Conservation (phyloP, 2,329 filamentous ascomycete genomes). For the Talaromyces sp. region DNA sequence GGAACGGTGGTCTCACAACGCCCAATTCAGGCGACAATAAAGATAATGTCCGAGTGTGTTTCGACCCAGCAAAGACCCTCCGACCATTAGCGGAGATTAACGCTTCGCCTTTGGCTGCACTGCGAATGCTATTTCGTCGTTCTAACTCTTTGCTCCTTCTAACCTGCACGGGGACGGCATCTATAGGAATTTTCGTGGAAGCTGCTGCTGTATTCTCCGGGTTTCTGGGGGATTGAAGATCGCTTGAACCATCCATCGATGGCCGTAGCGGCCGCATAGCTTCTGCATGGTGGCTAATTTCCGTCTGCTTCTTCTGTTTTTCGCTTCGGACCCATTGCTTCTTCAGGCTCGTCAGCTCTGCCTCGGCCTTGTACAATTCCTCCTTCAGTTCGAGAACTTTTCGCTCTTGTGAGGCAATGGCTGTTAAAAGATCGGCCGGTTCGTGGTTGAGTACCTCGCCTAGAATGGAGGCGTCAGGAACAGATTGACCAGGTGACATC, state of each 20-base stretch:
- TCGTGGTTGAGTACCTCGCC: slow-evolving; percentile 43
- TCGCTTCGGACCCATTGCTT: slow-evolving; percentile 78
- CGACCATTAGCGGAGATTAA: slow-evolving; percentile 44
- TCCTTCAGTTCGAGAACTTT: slow-evolving; percentile 87
- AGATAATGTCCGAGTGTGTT: slow-evolving; percentile 67
- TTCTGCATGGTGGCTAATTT: slow-evolving; percentile 59
- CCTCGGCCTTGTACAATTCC: slow-evolving; percentile 79
- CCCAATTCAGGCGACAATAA: slow-evolving; percentile 64
- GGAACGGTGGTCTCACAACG: slow-evolving; percentile 18
- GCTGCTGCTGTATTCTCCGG: background rate
- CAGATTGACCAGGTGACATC: slow-evolving; percentile 13
- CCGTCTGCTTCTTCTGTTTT: slow-evolving; percentile 68
- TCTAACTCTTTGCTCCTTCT: slow-evolving; percentile 62
- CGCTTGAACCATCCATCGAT: background rate
- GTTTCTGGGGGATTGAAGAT: background rate
- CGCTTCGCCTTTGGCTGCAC: slow-evolving; percentile 35
- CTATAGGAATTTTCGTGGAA: background rate
- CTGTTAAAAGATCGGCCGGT: slow-evolving; percentile 71
- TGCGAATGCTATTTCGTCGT: slow-evolving; percentile 65
- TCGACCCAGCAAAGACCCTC: slow-evolving; percentile 64
- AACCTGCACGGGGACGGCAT: slow-evolving; percentile 25
- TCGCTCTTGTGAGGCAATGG: slow-evolving; percentile 87
- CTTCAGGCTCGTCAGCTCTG: slow-evolving; percentile 72
- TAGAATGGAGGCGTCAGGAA: slow-evolving; percentile 23
- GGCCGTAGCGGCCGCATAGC: slow-evolving; percentile 54